Percentiles rank a stretch among this genome's conserved stretches.
phyloP scores from a whole-genome alignment of 495 filamentous ascomycete genomes.

The Tetracladium setigerum region DNA sequence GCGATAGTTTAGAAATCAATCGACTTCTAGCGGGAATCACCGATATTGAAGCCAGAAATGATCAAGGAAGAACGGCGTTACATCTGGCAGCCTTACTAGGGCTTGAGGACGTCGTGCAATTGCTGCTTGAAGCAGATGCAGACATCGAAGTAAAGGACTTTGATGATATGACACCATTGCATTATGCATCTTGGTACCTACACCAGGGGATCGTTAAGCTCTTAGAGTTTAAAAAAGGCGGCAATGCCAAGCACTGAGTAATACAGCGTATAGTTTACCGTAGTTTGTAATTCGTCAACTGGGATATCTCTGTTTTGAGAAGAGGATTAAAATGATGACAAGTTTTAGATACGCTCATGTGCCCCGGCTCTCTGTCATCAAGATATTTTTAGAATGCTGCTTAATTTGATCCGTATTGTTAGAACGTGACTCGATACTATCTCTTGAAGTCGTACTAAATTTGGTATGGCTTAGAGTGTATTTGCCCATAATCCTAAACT shows the following conservation, averaged over 20 bases:
- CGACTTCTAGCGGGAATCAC: slow-evolving; percentile 25
- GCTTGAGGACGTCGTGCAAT: slow-evolving; percentile 5
- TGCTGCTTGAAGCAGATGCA: background rate
- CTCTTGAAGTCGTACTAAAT: background rate
- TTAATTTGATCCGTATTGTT: background rate
- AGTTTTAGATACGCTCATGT: background rate
- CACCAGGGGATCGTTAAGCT: no score
- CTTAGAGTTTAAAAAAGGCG: no score
- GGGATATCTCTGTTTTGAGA: no score
- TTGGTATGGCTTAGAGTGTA: background rate
- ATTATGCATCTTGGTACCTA: no score
- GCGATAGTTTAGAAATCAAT: background rate
- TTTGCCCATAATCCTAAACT: background rate
- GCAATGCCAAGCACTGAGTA: no score
- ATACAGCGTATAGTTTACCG: no score
- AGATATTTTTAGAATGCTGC: background rate
- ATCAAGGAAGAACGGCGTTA: slow-evolving; percentile 9
- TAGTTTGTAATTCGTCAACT: no score
- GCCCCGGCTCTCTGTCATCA: background rate
- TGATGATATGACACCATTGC: no score
- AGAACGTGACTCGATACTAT: background rate
- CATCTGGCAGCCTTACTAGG: background rate
- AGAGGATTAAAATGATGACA: slow-evolving; percentile 15
- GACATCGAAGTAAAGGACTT: background rate
- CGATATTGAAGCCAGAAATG: slow-evolving; percentile 30